Conservation (phyloP, 2,329 filamentous ascomycete species). For the Diaporthe vaccinii region DNA sequence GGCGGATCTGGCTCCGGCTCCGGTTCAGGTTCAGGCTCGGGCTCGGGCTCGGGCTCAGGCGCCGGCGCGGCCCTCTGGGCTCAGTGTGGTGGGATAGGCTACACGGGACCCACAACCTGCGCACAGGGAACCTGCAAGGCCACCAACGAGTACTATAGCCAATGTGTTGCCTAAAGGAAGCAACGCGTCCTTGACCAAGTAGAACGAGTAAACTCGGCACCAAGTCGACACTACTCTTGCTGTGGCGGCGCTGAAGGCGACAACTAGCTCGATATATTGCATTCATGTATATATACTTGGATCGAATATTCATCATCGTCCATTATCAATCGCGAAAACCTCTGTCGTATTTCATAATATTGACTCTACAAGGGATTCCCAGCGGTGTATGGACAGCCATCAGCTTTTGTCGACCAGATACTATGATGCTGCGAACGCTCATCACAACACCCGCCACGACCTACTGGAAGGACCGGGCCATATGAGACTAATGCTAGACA, state of each 20-base stretch:
- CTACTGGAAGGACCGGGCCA: neutral
- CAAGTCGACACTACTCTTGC: neutral
- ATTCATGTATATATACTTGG: neutral
- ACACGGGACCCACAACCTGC: conserved; percentile 17
- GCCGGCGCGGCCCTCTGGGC: conserved; percentile 20
- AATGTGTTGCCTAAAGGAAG: neutral
- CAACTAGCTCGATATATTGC: neutral
- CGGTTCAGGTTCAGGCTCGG: neutral
- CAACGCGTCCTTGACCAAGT: neutral
- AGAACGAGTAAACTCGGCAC: neutral
- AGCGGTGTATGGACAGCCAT: neutral
- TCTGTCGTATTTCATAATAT: neutral
- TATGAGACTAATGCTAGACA: neutral
- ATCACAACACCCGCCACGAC: no score
- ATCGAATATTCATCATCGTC: neutral
- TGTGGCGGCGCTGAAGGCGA: neutral
- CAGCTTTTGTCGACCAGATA: neutral
- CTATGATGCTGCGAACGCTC: neutral
- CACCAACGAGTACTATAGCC: conserved; percentile 14
- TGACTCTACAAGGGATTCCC: neutral
- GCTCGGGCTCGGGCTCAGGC: neutral
- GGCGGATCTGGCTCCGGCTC: neutral
- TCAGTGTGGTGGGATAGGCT: conserved; percentile 5
- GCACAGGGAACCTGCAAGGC: conserved; percentile 10
- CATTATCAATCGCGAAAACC: neutral